Evolutionary conservation across 1,139 yeast genomes (phyloP).

Genomic region (Suhomyces terraborum): DNA sequence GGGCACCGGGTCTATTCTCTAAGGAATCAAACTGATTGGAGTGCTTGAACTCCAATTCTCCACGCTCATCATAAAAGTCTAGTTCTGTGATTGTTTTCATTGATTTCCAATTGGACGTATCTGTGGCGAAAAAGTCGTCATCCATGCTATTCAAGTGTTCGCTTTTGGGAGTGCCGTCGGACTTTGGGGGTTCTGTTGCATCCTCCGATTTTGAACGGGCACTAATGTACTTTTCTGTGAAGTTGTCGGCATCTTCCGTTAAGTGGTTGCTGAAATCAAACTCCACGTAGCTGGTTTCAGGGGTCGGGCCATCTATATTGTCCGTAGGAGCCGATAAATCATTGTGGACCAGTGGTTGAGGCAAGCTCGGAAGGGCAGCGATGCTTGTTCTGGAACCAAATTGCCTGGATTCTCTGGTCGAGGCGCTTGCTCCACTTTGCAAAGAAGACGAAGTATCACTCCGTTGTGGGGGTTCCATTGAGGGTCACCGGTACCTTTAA

Average conservation of each 20-base stretch:
- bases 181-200: slow-evolving; percentile 1
- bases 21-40: slow-evolving; percentile 26
- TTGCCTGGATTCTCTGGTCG: slow-evolving; percentile 12
- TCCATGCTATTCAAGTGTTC: slow-evolving; percentile 18
- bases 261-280: slow-evolving; percentile 31
- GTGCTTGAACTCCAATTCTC: slow-evolving; percentile 45
- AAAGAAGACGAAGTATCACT: slow-evolving; percentile 8
- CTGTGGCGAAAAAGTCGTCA: slow-evolving; percentile 39
- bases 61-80: slow-evolving; percentile 54
- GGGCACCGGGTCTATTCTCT: slow-evolving; percentile 26
- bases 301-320: slow-evolving; percentile 2
- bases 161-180: neutral
- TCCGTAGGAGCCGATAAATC: neutral
- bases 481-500: neutral
- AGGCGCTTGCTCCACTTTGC: slow-evolving; percentile 10
- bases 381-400: slow-evolving; percentile 23
- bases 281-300: slow-evolving; percentile 26
- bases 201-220: slow-evolving; percentile 11
- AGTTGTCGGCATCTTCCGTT: slow-evolving; percentile 7
- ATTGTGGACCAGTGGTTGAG: slow-evolving; percentile 7
- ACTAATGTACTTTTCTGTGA: slow-evolving; percentile 16
- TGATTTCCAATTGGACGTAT: slow-evolving; percentile 48
- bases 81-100: slow-evolving; percentile 54
- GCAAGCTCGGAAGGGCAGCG: slow-evolving; percentile 24
- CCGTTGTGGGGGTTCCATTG: slow-evolving; percentile 10